Evolutionary conservation across 164 flowering plant genomes (phyloP).

Genomic region (Houttuynia cordata): DNA sequence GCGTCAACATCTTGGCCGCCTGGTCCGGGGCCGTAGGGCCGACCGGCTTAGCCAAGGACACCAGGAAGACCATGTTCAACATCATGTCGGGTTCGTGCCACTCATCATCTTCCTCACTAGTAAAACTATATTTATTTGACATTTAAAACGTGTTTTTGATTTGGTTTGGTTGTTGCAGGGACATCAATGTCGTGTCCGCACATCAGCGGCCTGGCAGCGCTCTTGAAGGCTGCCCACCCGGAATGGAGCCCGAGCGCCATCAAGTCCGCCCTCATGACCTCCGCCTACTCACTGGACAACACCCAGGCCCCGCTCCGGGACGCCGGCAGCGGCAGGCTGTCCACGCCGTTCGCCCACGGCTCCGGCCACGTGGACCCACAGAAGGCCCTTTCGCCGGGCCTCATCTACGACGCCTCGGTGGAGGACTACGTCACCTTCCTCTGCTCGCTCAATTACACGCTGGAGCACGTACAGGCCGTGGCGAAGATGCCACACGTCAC

Average conservation of each 20-base stretch:
- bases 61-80: slow-evolving; percentile 53
- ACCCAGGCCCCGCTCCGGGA: slow-evolving; percentile 50
- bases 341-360: slow-evolving; percentile 69
- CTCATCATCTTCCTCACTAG: background rate
- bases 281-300: slow-evolving; percentile 69
- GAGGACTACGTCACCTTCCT: slow-evolving; percentile 58
- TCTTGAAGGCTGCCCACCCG: slow-evolving; percentile 80
- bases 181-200: slow-evolving; percentile 97
- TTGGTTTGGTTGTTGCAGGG: slow-evolving; percentile 24
- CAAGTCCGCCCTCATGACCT: slow-evolving; percentile 86
- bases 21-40: slow-evolving; percentile 67
- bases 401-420: slow-evolving; percentile 48
- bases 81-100: slow-evolving; percentile 57
- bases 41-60: slow-evolving; percentile 45
- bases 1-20: slow-evolving; percentile 80
- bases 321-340: slow-evolving; percentile 29
- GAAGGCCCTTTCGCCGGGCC: slow-evolving; percentile 74
- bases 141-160: background rate
- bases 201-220: slow-evolving; percentile 70
- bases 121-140: no score
- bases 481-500: slow-evolving; percentile 38
- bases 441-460: slow-evolving; percentile 49
- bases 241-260: slow-evolving; percentile 87
- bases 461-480: slow-evolving; percentile 26
- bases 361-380: slow-evolving; percentile 76